Evolutionary conservation across 1,139 yeast genomes (phyloP), one percentile per base, ranked within the genome.

Genomic region (Pneumocystis carinii): DNA sequence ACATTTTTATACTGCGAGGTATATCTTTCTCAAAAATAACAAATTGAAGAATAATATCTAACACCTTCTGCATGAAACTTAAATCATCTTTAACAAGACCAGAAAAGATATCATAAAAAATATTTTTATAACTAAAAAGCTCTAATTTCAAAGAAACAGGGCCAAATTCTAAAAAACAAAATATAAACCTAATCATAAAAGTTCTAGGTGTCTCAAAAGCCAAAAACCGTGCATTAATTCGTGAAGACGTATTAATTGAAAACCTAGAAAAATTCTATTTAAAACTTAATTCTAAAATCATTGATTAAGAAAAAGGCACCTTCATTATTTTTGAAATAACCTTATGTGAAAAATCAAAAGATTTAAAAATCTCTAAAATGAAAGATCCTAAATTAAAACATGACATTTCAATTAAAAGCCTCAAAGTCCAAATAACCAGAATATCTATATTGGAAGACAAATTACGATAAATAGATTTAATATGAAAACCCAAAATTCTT

Each of bases 321-420:
- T 42, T 42, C 15, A 56, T 35, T 24, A 41, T 41, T 24, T 58
- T 60, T 87, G 73, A 8, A 90, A 73, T 69, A 83, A 86, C 1
- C 88, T 84, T 77, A 56, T 85, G 74, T 5, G 84, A 76, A 63
- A 89, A 77, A 74, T 90, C 96, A 71, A 90, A 85, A 39, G 79
- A 73, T 38, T 85, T 81, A 60, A 84, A 72, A 53, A 90, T 79
- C 29, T 82, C 84, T 64, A 82, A 85, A 0, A 83, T 75, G 62
- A 81, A 72, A 1, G 76, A 71, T 0, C 85, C 83, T 15, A 79
- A 75, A 62, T 78, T 76, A 70, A 78, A 86, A 1, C 72, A 69
- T 15, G 83, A 76, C 37, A 87, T 76, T 63, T 81, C 79, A 35
- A 76, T 76, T 68, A 90, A 73, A 19, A 90, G 70, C 59, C 79